A percentile compares a stretch with the other conserved stretches of the same genome.
These are phyloP conservation scores for Paxillus rubicundulus DNA, from an alignment of 768 basidiomycete species.

Conservation along the genomic window DNA sequence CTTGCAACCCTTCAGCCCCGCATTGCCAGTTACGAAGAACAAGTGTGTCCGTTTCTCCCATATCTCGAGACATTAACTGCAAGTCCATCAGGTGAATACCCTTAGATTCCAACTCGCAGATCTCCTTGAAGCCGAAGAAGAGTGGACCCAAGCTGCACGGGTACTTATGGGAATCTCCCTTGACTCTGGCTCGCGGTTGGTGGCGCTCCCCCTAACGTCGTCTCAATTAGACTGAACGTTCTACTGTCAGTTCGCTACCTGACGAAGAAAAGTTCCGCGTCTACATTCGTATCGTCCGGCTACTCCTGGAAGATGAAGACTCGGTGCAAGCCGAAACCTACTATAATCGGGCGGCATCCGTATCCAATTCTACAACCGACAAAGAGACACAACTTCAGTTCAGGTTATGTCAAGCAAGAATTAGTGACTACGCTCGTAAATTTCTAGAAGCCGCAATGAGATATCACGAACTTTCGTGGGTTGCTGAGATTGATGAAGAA, in stretches of 20 bases:
- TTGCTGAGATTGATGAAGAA: constrained; percentile 88
- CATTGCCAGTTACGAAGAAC: constrained; percentile 92
- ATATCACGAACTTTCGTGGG: constrained; percentile 94
- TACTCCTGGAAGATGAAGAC: constrained; percentile 94
- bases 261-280: constrained; percentile 87
- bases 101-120: constrained; percentile 90
- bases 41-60: constrained; percentile 51
- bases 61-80: constrained; percentile 9
- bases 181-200: constrained; percentile 84
- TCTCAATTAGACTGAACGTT: constrained; percentile 3
- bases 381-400: constrained; percentile 78
- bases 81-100: constrained; percentile 61
- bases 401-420: constrained; percentile 92
- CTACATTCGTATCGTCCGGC: constrained; percentile 91
- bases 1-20: constrained; percentile 69
- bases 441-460: constrained; percentile 92
- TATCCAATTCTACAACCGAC: constrained; percentile 78
- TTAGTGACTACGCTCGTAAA: constrained; percentile 87
- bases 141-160: constrained; percentile 90
- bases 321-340: constrained; percentile 97
- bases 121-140: constrained; percentile 84
- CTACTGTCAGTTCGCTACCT: constrained; percentile 47
- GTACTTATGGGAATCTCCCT: constrained; percentile 91
- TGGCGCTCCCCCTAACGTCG: neutral
- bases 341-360: constrained; percentile 91